A percentile compares a stretch with the other conserved stretches of the same genome.
Conservation (phyloP, 768 basidiomycete species). For the Amanita subjunquillea region DNA sequence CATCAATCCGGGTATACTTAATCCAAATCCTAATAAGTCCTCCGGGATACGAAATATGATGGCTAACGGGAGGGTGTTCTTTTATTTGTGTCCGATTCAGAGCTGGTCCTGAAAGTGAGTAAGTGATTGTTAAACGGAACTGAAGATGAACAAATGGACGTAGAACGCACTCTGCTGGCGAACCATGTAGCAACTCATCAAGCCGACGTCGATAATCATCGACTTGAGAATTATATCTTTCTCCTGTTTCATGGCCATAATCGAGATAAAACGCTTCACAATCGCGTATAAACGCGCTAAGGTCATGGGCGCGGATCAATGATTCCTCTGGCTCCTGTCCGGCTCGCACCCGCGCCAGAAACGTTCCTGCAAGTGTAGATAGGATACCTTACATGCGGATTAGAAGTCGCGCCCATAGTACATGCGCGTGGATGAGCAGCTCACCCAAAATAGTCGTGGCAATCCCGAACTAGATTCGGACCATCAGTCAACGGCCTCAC, state of each 20-base stretch:
- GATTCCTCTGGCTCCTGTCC: constrained; percentile 66
- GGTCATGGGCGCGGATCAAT: constrained; percentile 40
- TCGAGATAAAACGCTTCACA: constrained; percentile 49
- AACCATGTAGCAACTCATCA: constrained; percentile 28
- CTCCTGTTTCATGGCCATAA: constrained; percentile 29
- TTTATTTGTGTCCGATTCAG: no score
- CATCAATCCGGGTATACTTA: no score
- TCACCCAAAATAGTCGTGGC: constrained; percentile 27
- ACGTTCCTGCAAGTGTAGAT: constrained; percentile 60
- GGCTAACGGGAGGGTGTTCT: no score
- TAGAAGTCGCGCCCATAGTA: background rate
- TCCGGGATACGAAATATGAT: no score
- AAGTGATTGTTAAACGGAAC: background rate
- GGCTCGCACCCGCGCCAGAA: constrained; percentile 59
- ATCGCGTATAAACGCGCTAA: constrained; percentile 62
- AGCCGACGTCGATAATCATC: constrained; percentile 26
- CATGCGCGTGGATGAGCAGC: background rate
- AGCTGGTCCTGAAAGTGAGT: background rate
- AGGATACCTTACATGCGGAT: constrained; percentile 37
- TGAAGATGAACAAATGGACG: no score
- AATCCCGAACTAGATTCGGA: constrained; percentile 20
- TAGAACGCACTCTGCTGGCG: no score
- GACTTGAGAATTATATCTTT: constrained; percentile 26
- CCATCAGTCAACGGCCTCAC: background rate
- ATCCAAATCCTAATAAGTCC: no score